phyloP scores from a whole-genome alignment of 106 monocot species.

The Acorus calamus region DNA sequence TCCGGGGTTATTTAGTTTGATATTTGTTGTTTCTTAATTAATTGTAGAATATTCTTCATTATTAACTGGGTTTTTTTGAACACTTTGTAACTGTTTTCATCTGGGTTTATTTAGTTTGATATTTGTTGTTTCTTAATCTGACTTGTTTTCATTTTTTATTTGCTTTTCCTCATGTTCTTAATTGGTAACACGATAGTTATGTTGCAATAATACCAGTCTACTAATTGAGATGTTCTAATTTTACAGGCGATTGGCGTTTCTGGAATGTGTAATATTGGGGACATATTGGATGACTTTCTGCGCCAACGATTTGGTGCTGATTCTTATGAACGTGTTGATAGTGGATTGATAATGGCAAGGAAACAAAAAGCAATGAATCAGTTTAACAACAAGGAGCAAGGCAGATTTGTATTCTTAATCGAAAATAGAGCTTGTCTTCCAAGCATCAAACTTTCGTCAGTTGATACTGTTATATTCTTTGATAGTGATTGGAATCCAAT shows the following conservation, averaged over 20 bases:
- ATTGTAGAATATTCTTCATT: too few species aligned
- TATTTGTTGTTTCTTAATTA: not conserved
- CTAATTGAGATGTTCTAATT: constrained; percentile 1
- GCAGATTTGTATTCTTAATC: constrained; percentile 84
- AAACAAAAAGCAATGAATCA: constrained; percentile 49
- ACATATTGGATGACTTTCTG: constrained; percentile 90
- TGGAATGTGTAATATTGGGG: constrained; percentile 57
- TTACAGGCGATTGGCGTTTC: constrained; percentile 50
- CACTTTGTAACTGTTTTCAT: too few species aligned
- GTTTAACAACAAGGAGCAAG: constrained; percentile 66
- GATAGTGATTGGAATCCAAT: constrained; percentile 91
- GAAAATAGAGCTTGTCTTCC: constrained; percentile 82
- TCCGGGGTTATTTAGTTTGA: too few species aligned
- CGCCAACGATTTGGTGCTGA: constrained; percentile 82
- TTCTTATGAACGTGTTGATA: constrained; percentile 72
- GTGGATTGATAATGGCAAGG: constrained; percentile 48
- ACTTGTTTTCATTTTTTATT: not conserved
- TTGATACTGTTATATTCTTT: constrained; percentile 82
- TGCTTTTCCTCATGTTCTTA: not conserved
- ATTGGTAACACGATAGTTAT: too few species aligned
- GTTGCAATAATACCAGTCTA: not conserved
- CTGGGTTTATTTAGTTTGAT: too few species aligned
- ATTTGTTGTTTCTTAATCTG: not conserved
- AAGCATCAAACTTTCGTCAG: constrained; percentile 69
- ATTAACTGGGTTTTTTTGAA: too few species aligned